Evolutionary conservation across 768 basidiomycete species (phyloP), one percentile per base, ranked within the genome.

Genomic region (Amanita rubescens): DNA sequence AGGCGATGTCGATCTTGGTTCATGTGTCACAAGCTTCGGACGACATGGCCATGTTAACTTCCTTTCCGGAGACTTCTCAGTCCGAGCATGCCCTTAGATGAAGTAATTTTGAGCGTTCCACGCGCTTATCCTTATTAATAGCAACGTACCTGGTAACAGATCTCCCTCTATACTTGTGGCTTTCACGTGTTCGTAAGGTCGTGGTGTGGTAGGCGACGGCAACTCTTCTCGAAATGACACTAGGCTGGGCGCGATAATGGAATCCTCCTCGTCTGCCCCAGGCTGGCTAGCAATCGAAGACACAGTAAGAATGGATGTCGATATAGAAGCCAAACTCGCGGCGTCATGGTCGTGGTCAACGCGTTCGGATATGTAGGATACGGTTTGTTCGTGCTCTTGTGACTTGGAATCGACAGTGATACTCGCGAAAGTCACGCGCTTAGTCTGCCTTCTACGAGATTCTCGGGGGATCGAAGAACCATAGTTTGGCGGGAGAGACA

Each of bases 1-100:
- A 22, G 35, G n/a, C 3, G 12, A 35, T 11, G 42, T 3, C 14
- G 45, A 27, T 32, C 30, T 32, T 17, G 34, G 11, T 27, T 49
- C 27, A 33, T 39, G 7, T 61, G 57, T 50, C 61, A 49, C 3
- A 63, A 63, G 54, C 60, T 63, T 19, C 62, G 60, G 53, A 63
- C 24, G 17, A 22, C 17, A n/a, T 6, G 24, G n/a, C 44, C 8
- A 12, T n/a, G 17, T 17, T n/a, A 9, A n/a, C 30, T 46, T 14
- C 27, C 27, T 27, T 32, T 19, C 14, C 20, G 24, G 22, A 20
- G 20, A 11, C 15, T 15, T 25, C n/a, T 8, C 8, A 27, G 14
- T 46, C n/a, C 8, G 3, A 8, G 44, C 25, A 19, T 43, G 24
- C 11, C 24, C 24, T 45, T 24, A 15, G n/a, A 25, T 27, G 14